Conservation (phyloP, 179 eudicot genomes). For the Beta lomatogona region DNA sequence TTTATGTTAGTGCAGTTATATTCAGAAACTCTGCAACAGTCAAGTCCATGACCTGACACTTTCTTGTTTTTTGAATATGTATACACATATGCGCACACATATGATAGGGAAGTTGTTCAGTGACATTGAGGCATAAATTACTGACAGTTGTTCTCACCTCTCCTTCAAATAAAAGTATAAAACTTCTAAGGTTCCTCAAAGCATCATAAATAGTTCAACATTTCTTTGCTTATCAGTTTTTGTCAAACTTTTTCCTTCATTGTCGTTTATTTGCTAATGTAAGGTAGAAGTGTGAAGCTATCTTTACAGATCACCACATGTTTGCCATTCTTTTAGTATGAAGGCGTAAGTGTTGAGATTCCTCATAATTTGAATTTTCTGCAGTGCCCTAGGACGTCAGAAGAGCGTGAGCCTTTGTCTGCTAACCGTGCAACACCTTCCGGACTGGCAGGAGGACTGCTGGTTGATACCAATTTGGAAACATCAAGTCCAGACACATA, state of each 20-base stretch:
- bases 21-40: background rate
- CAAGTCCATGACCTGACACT: background rate
- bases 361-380: constrained; percentile 17
- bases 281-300: background rate
- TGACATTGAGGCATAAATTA: background rate
- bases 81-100: background rate
- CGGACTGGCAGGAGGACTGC: constrained; percentile 51
- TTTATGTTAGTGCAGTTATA: background rate
- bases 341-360: background rate
- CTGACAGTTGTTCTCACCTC: background rate
- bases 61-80: background rate
- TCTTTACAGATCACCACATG: background rate
- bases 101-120: background rate
- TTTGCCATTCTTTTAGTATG: background rate
- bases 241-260: background rate
- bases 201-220: background rate
- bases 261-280: background rate
- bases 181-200: background rate
- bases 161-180: background rate
- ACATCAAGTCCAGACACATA: constrained; percentile 70
- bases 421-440: constrained; percentile 48
- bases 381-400: constrained; percentile 66
- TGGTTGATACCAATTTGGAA: constrained; percentile 76
- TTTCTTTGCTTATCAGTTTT: background rate
- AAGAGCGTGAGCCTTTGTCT: constrained; percentile 68